A percentile compares a stretch with the other conserved stretches of the same genome.
Evolutionary conservation across 2,329 filamentous ascomycete genomes (phyloP).

Genomic region (Moelleriella libera): DNA sequence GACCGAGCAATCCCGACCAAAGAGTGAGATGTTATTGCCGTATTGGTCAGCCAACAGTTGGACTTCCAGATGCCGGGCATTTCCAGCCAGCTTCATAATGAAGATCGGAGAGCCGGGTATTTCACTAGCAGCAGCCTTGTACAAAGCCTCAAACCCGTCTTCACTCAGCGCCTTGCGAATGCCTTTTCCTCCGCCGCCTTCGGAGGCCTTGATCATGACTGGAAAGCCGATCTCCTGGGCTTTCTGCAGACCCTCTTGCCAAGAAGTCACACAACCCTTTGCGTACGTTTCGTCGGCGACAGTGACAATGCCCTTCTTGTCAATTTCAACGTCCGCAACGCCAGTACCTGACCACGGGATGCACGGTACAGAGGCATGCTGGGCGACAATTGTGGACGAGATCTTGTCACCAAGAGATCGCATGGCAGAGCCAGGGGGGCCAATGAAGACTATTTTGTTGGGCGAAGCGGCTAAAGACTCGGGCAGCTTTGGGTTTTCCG

Average conservation of each 20-base stretch:
- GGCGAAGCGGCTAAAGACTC: slow-evolving; percentile 91
- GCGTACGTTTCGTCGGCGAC: slow-evolving; percentile 75
- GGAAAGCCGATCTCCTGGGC: slow-evolving; percentile 92
- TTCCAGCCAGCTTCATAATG: slow-evolving; percentile 98
- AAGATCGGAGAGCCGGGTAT: slow-evolving; percentile 98
- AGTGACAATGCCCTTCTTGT: slow-evolving; percentile 77
- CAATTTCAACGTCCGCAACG: slow-evolving; percentile 66
- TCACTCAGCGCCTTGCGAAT: slow-evolving; percentile 88
- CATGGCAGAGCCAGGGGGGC: slow-evolving; percentile 95
- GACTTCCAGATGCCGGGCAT: slow-evolving; percentile 91
- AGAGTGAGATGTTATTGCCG: slow-evolving; percentile 98
- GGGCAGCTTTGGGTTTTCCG: slow-evolving; percentile 94
- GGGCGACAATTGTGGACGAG: slow-evolving; percentile 96
- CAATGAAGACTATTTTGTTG: slow-evolving; percentile 99
- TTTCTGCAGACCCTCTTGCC: slow-evolving; percentile 76
- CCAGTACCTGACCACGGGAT: slow-evolving; percentile 99
- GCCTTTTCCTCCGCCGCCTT: slow-evolving; percentile 97
- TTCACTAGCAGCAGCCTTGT: slow-evolving; percentile 92
- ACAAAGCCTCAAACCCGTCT: slow-evolving; percentile 71
- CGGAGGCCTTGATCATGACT: slow-evolving; percentile 99
- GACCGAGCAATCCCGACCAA: slow-evolving; percentile 96
- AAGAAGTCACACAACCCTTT: slow-evolving; percentile 80
- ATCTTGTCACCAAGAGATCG: slow-evolving; percentile 99
- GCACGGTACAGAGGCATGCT: slow-evolving; percentile 90
- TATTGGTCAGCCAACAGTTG: slow-evolving; percentile 97